A percentile compares a stretch with the other conserved stretches of the same genome.
Evolutionary conservation across 139 green algal genomes (phyloP).

Genomic region (Spirogloea muscicola): DNA sequence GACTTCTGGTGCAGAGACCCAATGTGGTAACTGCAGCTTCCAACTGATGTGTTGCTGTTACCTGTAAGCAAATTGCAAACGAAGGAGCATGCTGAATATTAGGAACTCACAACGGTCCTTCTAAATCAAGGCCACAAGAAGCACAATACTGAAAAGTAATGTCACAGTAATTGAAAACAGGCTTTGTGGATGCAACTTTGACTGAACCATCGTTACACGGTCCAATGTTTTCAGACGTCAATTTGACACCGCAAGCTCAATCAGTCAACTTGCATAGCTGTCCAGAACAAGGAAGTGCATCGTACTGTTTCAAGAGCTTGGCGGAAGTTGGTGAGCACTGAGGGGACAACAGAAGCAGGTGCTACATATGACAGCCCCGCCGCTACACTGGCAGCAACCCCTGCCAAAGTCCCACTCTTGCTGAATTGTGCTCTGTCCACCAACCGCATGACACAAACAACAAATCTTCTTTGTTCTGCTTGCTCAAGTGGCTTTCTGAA

Average conservation of each 20-base stretch:
- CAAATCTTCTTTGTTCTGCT: constrained; percentile 29
- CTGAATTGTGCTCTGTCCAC: constrained; percentile 71
- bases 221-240: too few relatives aligned
- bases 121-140: not conserved
- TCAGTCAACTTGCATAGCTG: too few relatives aligned
- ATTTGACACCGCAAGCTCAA: too few relatives aligned
- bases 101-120: not conserved
- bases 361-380: constrained; percentile 63
- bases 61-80: constrained; percentile 24
- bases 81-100: too few relatives aligned
- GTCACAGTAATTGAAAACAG: not conserved
- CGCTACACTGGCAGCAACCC: constrained; percentile 8
- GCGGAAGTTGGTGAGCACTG: constrained; percentile 73
- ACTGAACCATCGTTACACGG: too few relatives aligned
- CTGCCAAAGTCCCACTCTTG: constrained; percentile 57
- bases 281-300: too few relatives aligned
- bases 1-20: constrained; percentile 65
- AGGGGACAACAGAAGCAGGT: constrained; percentile 67
- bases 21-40: constrained; percentile 58
- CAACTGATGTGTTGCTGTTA: constrained; percentile 74
- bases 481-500: not conserved
- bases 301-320: too few relatives aligned
- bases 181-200: too few relatives aligned
- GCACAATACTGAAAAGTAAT: not conserved
- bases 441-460: constrained; percentile 58